Evolutionary conservation across 164 flowering plant species (phyloP).

Genomic region (Protea cynaroides): DNA sequence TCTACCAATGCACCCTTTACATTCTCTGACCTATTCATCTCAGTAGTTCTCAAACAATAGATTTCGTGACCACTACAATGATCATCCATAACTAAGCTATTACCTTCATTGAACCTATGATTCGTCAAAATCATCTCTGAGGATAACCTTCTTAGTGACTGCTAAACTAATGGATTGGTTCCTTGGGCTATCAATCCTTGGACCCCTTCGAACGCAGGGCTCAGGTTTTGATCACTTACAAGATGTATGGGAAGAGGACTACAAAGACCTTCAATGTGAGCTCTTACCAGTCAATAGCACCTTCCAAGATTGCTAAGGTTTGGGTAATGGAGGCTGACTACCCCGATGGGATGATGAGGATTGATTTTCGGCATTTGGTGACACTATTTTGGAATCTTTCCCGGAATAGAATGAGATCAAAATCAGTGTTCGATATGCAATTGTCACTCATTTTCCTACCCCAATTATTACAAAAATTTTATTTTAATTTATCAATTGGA

Average conservation of each 20-base stretch:
- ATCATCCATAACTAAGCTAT: constrained; percentile 11
- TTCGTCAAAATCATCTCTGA: constrained; percentile 23
- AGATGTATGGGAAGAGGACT: neutral
- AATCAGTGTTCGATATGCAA: too few relatives aligned
- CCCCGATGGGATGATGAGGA: neutral
- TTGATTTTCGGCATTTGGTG: too few relatives aligned
- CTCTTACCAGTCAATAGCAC: neutral
- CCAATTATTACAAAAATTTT: too few relatives aligned
- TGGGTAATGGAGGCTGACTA: neutral
- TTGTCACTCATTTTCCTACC: too few relatives aligned
- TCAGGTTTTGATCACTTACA: constrained; percentile 23
- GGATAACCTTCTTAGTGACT: constrained; percentile 24
- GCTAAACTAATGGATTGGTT: constrained; percentile 29
- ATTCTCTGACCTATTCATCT: neutral
- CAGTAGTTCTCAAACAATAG: neutral
- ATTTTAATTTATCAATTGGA: too few relatives aligned
- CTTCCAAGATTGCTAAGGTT: neutral
- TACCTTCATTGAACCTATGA: constrained; percentile 32
- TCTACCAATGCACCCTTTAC: neutral
- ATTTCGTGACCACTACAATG: neutral
- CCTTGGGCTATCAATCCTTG: constrained; percentile 40
- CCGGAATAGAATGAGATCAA: too few relatives aligned
- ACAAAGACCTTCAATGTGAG: constrained; percentile 15
- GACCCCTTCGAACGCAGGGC: constrained; percentile 26
- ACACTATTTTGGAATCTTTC: too few relatives aligned